Conservation (phyloP, 148 eudicot species). For the Camellia lanceoleosa region DNA sequence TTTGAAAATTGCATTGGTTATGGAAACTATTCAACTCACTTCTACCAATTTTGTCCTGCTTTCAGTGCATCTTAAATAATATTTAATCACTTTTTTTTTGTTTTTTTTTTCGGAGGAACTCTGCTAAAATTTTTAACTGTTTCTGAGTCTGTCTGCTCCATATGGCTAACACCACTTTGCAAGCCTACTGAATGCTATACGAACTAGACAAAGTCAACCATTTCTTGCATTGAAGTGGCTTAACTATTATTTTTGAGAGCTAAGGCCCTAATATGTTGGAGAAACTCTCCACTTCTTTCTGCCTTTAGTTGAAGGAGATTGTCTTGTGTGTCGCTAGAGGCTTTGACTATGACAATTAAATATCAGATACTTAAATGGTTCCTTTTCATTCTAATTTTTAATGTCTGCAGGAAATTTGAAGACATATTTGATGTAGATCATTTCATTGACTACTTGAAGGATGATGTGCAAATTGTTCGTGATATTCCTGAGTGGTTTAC, state of each 20-base stretch:
- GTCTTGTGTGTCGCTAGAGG: background rate
- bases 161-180: background rate
- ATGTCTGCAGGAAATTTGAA: constrained; percentile 77
- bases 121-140: background rate
- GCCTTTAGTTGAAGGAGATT: background rate
- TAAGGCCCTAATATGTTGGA: background rate
- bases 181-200: background rate
- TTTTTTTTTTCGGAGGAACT: background rate
- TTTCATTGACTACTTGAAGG: constrained; percentile 95
- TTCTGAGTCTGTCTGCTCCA: background rate
- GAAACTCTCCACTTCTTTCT: background rate
- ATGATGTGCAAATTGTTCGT: constrained; percentile 88
- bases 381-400: background rate
- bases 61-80: background rate
- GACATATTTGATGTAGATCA: constrained; percentile 98
- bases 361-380: background rate
- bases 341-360: background rate
- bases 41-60: background rate
- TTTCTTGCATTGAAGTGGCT: background rate
- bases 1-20: background rate
- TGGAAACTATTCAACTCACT: background rate
- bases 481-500: constrained; percentile 98
- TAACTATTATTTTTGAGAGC: background rate
- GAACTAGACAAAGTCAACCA: background rate
- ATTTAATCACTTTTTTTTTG: background rate